phyloP scores from a whole-genome alignment of 495 filamentous ascomycete species.

The Aspergillus baeticus region DNA sequence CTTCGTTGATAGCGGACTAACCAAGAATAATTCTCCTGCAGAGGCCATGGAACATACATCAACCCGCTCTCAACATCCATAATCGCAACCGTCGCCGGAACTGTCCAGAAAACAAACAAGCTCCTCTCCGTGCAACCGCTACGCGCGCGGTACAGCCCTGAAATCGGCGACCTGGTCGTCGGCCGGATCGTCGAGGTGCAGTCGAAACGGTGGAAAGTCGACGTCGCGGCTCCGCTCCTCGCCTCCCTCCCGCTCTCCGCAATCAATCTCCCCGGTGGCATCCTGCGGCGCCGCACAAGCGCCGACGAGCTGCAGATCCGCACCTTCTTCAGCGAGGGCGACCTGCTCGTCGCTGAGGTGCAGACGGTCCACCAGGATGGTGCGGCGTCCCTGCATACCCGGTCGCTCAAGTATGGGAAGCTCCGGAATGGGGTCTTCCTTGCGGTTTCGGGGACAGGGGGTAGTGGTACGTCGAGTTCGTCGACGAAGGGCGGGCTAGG shows the following conservation, averaged over 20 bases:
- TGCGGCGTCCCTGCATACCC: constrained; percentile 80
- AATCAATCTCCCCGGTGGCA: constrained; percentile 94
- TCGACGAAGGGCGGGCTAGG: constrained; percentile 31
- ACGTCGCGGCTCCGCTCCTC: constrained; percentile 79
- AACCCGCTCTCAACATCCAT: constrained; percentile 63
- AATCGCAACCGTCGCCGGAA: constrained; percentile 82
- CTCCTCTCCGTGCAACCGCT: constrained; percentile 85
- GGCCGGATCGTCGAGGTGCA: constrained; percentile 93
- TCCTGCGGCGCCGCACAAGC: constrained; percentile 83
- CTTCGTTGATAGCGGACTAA: neutral
- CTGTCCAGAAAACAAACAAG: constrained; percentile 89
- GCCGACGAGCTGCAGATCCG: constrained; percentile 96
- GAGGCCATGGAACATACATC: constrained; percentile 81
- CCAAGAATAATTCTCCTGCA: constrained; percentile 26
- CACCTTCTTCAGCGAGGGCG: constrained; percentile 87
- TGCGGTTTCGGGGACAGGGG: constrained; percentile 74
- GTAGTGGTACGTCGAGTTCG: constrained; percentile 53
- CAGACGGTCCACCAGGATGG: constrained; percentile 81
- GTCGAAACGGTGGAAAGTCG: constrained; percentile 86
- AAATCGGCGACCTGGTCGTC: constrained; percentile 93
- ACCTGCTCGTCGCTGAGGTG: constrained; percentile 87
- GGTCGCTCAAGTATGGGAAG: constrained; percentile 90
- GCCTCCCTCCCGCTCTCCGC: constrained; percentile 78
- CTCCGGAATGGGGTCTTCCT: constrained; percentile 89
- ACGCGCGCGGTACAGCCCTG: constrained; percentile 89